Base-by-base conservation (phyloP, 1,139 yeast genomes). In the Scheffersomyces cryptocercus region DNA sequence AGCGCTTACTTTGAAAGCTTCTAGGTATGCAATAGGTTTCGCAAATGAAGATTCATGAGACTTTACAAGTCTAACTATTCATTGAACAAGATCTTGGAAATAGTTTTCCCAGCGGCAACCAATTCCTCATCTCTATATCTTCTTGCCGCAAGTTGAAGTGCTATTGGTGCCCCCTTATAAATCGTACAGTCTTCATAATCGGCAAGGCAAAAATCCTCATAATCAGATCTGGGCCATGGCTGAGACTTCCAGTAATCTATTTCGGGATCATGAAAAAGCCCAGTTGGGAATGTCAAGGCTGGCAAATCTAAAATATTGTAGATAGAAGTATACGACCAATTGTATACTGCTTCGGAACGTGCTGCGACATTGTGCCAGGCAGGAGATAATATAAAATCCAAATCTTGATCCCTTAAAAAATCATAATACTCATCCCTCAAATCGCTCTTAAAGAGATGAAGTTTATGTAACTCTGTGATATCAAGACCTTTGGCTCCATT, bases 161-260 rank as follows among this genome's bases (percentile, higher is more conserved):
- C 56, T 14, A 53, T 50, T 2, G 56, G 56, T 1, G 56, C 56
- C 2, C 53, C 53, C 35, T 43, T 44, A 43, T 53, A 53, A 39
- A 38, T 37, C 4, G 34, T 36, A 33, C 45, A 51, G 32, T 50
- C 54, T 13, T 13, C 13, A 13, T 13, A 13, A 13, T 13, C 13
- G 13, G 13, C 13, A 13, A 13, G 13, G 13, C 13, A 13, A 15
- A 50, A 46, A 39, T 46, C 39, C 37, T 52, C 55, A 42, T 49
- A 40, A 14, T 46, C 48, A 11, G 49, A 45, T 45, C 54, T 49
- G 13, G 13, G 13, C 13, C 13, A 13, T 13, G 13, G 63, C 35
- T 74, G 11, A 34, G 13, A 42, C 29, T 40, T 52, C 53, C 61
- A 45, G 52, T 40, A 40, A 44, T 68, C 59, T n/a, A 49, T 37